Evolutionary conservation across 2,329 filamentous ascomycete species (phyloP).

Genomic region (Penicillium palitans): DNA sequence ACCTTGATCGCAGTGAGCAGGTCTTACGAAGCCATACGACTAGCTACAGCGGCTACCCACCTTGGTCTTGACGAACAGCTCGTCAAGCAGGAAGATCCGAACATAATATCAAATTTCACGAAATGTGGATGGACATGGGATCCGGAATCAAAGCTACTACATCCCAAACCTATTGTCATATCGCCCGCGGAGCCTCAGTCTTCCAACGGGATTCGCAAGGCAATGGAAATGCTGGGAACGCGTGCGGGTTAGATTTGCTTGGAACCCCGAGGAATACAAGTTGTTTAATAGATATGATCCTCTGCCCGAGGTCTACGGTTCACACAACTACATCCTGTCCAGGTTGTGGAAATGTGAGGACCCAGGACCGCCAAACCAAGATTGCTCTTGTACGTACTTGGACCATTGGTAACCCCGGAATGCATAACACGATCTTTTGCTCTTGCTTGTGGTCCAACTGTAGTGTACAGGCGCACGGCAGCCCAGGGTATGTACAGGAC

Average conservation of each 20-base stretch:
- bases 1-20: constrained; percentile 41
- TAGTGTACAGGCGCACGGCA: constrained; percentile 43
- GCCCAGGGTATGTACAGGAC: constrained; percentile 46
- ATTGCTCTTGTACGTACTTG: constrained; percentile 3
- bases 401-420: constrained; percentile 28
- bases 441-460: constrained; percentile 38
- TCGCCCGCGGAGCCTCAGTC: constrained; percentile 14
- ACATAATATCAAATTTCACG: constrained; percentile 35
- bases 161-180: constrained; percentile 33
- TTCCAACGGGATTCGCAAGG: constrained; percentile 32
- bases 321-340: constrained; percentile 6
- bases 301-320: not conserved
- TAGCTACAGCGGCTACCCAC: constrained; percentile 37
- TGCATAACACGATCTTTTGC: constrained; percentile 40
- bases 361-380: not conserved
- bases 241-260: constrained; percentile 24
- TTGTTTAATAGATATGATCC: constrained; percentile 13
- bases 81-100: constrained; percentile 29
- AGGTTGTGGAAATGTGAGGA: not conserved
- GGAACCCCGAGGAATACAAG: not conserved
- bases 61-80: constrained; percentile 36
- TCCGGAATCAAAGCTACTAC: constrained; percentile 33
- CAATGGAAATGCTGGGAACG: constrained; percentile 37
- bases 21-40: constrained; percentile 43
- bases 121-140: constrained; percentile 44